Evolutionary conservation across 2,329 filamentous ascomycete species (phyloP).

Genomic region (Dactylellina drechsleri): DNA sequence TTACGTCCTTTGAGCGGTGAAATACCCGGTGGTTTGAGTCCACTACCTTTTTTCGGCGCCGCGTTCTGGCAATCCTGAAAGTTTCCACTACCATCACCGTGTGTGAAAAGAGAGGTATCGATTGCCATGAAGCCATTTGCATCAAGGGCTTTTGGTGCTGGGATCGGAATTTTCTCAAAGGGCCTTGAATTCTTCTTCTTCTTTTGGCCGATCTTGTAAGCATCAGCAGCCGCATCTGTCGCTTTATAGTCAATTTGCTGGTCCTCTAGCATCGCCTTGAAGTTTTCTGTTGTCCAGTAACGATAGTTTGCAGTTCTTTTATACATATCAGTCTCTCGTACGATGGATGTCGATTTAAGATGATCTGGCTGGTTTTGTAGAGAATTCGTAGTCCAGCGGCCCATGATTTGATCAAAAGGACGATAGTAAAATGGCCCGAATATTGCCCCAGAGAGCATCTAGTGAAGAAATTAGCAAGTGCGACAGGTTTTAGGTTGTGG

Average conservation of each 20-base stretch:
- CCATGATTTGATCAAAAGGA: conserved; percentile 51
- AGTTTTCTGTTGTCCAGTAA: conserved; percentile 49
- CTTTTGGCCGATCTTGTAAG: conserved; percentile 36
- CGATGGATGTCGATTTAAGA: conserved; percentile 44
- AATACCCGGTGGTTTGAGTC: conserved; percentile 37
- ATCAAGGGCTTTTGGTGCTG: conserved; percentile 23
- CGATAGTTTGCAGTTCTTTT: conserved; percentile 49
- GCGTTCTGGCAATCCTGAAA: conserved; percentile 52
- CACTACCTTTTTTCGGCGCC: conserved; percentile 50
- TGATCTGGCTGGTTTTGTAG: conserved; percentile 48
- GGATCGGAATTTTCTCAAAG: conserved; percentile 15
- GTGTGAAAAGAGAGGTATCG: conserved; percentile 17
- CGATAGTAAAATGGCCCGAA: conserved; percentile 53
- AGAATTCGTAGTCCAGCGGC: conserved; percentile 52
- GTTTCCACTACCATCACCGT: conserved; percentile 37
- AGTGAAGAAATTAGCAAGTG: conserved; percentile 3
- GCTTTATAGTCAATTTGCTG: conserved; percentile 48
- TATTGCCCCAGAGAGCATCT: conserved; percentile 44
- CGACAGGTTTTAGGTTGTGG: not conserved
- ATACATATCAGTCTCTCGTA: conserved; percentile 45
- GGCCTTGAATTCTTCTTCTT: conserved; percentile 30
- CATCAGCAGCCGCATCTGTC: conserved; percentile 24
- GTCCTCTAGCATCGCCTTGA: conserved; percentile 44
- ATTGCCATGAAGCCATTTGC: conserved; percentile 35
- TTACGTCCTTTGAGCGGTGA: conserved; percentile 48